Percentiles rank a stretch among this genome's conserved stretches.
phyloP scores from a whole-genome alignment of 345 rosid species.

The Salix udensis region DNA sequence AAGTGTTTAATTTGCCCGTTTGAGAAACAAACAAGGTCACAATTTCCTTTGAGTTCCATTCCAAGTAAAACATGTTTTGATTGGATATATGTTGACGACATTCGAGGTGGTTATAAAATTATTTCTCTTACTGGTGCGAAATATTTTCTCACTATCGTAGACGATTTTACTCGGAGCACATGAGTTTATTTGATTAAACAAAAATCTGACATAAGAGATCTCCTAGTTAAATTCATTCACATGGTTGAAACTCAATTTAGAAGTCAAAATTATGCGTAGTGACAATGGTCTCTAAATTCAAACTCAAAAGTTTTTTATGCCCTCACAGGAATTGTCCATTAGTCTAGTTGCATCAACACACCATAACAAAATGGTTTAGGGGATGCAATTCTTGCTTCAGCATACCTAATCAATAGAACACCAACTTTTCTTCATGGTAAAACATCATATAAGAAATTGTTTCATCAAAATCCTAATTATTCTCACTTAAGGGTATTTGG shows the following conservation, averaged over 20 bases:
- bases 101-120: background rate
- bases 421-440: background rate
- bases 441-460: background rate
- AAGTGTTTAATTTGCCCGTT: background rate
- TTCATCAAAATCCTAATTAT: background rate
- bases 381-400: background rate
- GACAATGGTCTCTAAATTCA: background rate
- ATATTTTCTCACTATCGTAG: slow-evolving; percentile 8
- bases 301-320: background rate
- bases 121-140: background rate
- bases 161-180: background rate
- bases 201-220: background rate
- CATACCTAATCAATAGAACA: background rate
- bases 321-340: background rate
- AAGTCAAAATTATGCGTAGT: background rate
- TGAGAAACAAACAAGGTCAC: background rate
- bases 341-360: background rate
- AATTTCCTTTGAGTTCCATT: too few relatives aligned
- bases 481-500: too few relatives aligned
- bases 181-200: background rate
- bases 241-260: background rate
- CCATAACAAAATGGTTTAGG: background rate
- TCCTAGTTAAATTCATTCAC: background rate
- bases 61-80: background rate
- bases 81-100: slow-evolving; percentile 11